Percentiles rank a stretch among this genome's conserved stretches.
phyloP scores from a whole-genome alignment of 176 grass and related monocot species.

The Bonia amplexicaulis region DNA sequence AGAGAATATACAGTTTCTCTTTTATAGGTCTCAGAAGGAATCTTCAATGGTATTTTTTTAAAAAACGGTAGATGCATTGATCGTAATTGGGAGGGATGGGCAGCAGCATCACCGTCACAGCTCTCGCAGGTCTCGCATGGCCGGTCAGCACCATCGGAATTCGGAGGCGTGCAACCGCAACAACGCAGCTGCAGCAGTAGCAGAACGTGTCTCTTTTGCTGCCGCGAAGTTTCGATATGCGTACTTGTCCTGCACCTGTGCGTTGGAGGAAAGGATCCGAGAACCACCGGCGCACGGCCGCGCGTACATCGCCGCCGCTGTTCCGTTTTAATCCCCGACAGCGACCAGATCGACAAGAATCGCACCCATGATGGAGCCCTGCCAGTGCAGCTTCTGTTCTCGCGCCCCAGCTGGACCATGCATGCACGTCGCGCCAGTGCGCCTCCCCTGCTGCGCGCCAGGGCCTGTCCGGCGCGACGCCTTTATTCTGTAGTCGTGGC shows the following conservation, averaged over 20 bases:
- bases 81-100: too few relatives aligned
- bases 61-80: too few relatives aligned
- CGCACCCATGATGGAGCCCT: background rate
- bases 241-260: background rate
- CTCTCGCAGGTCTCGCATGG: background rate
- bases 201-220: too few relatives aligned
- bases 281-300: background rate
- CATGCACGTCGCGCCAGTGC: background rate
- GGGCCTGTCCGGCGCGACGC: background rate
- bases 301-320: background rate
- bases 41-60: too few relatives aligned
- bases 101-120: too few relatives aligned
- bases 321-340: background rate
- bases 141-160: background rate
- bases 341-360: background rate
- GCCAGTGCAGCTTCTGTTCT: background rate
- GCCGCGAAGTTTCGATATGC: background rate
- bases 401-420: background rate
- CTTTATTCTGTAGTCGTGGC: background rate
- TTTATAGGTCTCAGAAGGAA: too few relatives aligned
- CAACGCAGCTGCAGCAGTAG: background rate
- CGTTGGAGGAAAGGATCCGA: background rate
- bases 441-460: background rate
- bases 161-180: background rate
- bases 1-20: too few relatives aligned